Base-by-base conservation (phyloP, 1,284 basidiomycete species). In the Cryptococcus maquisensis region DNA sequence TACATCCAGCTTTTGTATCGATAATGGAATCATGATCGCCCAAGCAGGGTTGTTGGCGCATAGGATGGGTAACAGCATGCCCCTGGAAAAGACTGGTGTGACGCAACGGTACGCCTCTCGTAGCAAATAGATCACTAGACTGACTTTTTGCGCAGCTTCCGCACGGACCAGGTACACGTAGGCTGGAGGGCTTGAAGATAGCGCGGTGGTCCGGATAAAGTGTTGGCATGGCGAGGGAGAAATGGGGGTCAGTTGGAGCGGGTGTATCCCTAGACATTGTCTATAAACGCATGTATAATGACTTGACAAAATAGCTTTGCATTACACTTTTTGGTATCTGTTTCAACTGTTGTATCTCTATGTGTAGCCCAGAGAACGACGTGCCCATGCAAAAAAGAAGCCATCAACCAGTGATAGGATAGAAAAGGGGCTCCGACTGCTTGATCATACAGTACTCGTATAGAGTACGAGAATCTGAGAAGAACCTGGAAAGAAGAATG, bases 1-100 rank as follows among this genome's bases (percentile, higher is more conserved):
- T 16, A 21, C 3, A 8, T 6, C 6, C 63, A 95, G 93, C 52
- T 98, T 96, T 76, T 98, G 95, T 75, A 98, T 99, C 60, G 96
- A 99, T 76, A 99, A 99, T 68, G 96, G 96, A 3, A 95, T 98
- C 68, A 99, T 99, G 96, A 98, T 99, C 54, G 96, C 96, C 1
- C 96, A 99, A 74, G 96, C 96, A 2, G 95, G 95, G 24, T 79
- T 99, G 46, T 80, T 99, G 38, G 86, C 87, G 55, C 91, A 85
- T 74, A 82, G 96, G 6, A 98, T 96, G 92, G 95, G 95, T n/a
- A 81, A 85, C 61, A 76, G 77, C 45, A 96, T 91, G 1, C 82
- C 86, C 3, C 68, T 97, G 35, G 75, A 81, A 40, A 84, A 94
- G 71, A 92, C 86, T 55, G 86, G 84, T 36, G 93, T 90, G 63